Percentiles rank a stretch among this genome's conserved stretches.
These are phyloP conservation scores for Suhomyces xylopsoci DNA, from an alignment of 805 yeast species.

Conservation along the genomic window DNA sequence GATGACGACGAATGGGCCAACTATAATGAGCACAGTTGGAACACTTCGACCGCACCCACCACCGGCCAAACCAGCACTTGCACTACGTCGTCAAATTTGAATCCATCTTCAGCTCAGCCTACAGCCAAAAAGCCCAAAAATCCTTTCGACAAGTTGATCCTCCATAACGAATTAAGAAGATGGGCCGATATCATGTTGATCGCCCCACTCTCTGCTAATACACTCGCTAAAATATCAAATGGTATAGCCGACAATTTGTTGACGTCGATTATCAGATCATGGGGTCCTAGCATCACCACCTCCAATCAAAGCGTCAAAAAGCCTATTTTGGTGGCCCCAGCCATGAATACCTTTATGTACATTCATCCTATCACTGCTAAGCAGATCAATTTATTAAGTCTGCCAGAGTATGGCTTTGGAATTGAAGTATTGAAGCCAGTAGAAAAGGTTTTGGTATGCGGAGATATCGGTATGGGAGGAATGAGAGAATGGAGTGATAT, in stretches of 20 bases:
- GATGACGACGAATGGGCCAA: conserved; percentile 90
- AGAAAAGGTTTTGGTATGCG: conserved; percentile 46
- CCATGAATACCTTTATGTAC: conserved; percentile 49
- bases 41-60: conserved; percentile 21
- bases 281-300: conserved; percentile 31
- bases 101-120: conserved; percentile 4
- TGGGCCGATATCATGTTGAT: conserved; percentile 49
- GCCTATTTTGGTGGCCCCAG: conserved; percentile 47
- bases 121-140: conserved; percentile 23
- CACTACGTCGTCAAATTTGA: conserved; percentile 2
- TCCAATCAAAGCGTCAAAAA: conserved; percentile 23
- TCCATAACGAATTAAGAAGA: conserved; percentile 43
- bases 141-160: conserved; percentile 35
- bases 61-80: neutral
- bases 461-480: conserved; percentile 51
- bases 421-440: conserved; percentile 45
- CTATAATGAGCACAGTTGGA: conserved; percentile 24
- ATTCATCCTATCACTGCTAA: conserved; percentile 45
- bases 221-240: conserved; percentile 42
- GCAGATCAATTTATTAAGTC: conserved; percentile 31
- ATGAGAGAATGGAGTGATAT: conserved; percentile 48
- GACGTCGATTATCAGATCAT: conserved; percentile 40
- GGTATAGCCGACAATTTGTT: conserved; percentile 45
- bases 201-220: conserved; percentile 46
- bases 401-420: conserved; percentile 40